Evolutionary conservation across 139 green algal species (phyloP), one percentile per base, ranked within the genome.

Genomic region (Chlamydomonas schloesseri): DNA sequence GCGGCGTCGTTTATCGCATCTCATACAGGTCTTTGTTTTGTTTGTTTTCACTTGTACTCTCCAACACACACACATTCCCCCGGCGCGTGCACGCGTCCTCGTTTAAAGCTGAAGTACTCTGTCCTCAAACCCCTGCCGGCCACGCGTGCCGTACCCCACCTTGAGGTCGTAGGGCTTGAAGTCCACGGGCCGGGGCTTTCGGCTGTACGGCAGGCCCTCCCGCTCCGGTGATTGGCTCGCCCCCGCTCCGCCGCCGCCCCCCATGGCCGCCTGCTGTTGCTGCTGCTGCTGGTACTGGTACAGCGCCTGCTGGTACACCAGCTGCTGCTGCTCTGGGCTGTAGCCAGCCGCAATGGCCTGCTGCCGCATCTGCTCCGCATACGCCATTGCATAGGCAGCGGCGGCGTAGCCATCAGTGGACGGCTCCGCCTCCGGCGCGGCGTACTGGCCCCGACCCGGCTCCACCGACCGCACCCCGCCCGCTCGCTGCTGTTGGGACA

Each of bases 101-200:
- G n/a, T n/a, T n/a, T n/a, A n/a, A n/a, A n/a, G n/a, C n/a, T n/a
- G n/a, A n/a, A n/a, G n/a, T n/a, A n/a, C n/a, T n/a, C n/a, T 95
- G 60, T 90, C 75, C 55, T 96, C 93, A 83, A 90, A 96, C 65
- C 94, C 89, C 57, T 91, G 78, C n/a, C n/a, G n/a, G n/a, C n/a
- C n/a, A n/a, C n/a, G n/a, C n/a, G n/a, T n/a, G n/a, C n/a, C n/a
- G n/a, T n/a, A n/a, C n/a, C n/a, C n/a, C 28, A 87, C 89, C 85
- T 88, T 90, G 26, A 87, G 33, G 42, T 89, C 89, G 64, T 93
- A 91, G 2, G 89, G 88, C 47, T 90, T 67, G 80, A 86, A 93
- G 13, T 94, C 87, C 24, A 93, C 89, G 21, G 55, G 50, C 28
- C 88, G 85, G 11, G 89, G 91, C 50, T 94, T 92, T 34, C 71